Evolutionary conservation across 306 rosid species (phyloP), one percentile per base, ranked within the genome.

Genomic region (Cyclanthera cordifolia): DNA sequence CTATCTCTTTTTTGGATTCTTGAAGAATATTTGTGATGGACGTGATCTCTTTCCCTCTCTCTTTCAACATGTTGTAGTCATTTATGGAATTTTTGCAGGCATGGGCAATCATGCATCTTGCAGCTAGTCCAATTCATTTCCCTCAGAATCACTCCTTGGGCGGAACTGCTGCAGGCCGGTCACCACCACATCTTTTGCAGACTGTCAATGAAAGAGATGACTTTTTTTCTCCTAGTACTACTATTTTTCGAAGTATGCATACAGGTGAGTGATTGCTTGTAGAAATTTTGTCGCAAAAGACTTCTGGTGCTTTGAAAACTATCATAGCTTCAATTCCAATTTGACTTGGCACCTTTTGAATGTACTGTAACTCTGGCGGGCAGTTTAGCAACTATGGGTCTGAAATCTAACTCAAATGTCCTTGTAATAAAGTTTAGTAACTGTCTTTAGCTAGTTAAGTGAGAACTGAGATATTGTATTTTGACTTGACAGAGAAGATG

Each of bases 101-200:
- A 76, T 93, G 15, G 32, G 75, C 80, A 66, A 94, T 94, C 79
- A 88, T 90, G 95, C 91, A 88, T 67, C 86, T 94, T 19, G 99
- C 99, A 32, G 82, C 95, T 6, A 82, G 84, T 78, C 96, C 99
- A 6, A 39, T 81, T 56, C 82, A 75, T 46, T 63, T 78, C 34
- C 77, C 77, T 55, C 79, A 77, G 45, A 88, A 92, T 53, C 86
- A 80, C 66, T 75, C 80, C 20, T 23, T 70, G 79, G 81, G 78
- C 78, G 84, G 81, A 74, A 71, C 75, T 74, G 72, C 81, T 43
- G 67, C 87, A 67, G 69, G 72, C 69, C 77, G 86, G 79, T 61
- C 94, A 70, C 78, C 83, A 69, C 82, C 85, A 46, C 79, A 80
- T 75, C 81, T 72, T 73, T 58, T 81, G 60, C 82, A 75, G 8